Evolutionary conservation across 805 yeast species (phyloP).

Genomic region (Lachancea lanzarotensis): DNA sequence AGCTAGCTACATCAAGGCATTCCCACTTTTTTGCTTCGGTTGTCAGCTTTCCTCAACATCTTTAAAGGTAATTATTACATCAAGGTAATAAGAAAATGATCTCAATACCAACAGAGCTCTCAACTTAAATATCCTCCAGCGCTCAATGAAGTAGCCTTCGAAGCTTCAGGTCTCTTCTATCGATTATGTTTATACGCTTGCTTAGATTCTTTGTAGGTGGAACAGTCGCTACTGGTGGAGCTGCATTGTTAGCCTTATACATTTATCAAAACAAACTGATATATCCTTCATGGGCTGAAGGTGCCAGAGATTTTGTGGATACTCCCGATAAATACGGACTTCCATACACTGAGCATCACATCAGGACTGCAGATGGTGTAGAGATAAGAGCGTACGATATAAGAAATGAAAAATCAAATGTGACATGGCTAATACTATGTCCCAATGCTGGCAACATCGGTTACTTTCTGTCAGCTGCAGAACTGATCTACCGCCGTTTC

Average conservation of each 20-base stretch:
- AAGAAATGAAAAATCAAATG: slow-evolving; percentile 34
- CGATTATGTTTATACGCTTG: background rate
- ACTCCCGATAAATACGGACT: slow-evolving; percentile 69
- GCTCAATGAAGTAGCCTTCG: no score
- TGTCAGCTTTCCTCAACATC: no score
- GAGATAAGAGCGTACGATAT: slow-evolving; percentile 55
- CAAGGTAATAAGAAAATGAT: no score
- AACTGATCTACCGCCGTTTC: slow-evolving; percentile 53
- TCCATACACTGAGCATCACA: slow-evolving; percentile 52
- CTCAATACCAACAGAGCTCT: no score
- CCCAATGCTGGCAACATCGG: slow-evolving; percentile 98
- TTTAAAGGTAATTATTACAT: no score
- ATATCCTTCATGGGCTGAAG: slow-evolving; percentile 79
- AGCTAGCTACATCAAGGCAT: no score
- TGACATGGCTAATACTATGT: slow-evolving; percentile 68
- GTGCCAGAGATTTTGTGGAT: slow-evolving; percentile 62
- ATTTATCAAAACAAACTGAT: slow-evolving; percentile 57
- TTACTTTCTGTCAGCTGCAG: slow-evolving; percentile 74
- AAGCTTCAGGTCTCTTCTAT: background rate
- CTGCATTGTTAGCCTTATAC: slow-evolving; percentile 49
- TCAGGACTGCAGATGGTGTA: slow-evolving; percentile 67
- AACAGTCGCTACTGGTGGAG: slow-evolving; percentile 38
- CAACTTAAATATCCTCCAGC: no score
- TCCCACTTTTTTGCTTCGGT: no score
- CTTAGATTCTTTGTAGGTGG: slow-evolving; percentile 36